phyloP scores from a whole-genome alignment of 2,329 filamentous ascomycete species.

The Alternaria sp. region DNA sequence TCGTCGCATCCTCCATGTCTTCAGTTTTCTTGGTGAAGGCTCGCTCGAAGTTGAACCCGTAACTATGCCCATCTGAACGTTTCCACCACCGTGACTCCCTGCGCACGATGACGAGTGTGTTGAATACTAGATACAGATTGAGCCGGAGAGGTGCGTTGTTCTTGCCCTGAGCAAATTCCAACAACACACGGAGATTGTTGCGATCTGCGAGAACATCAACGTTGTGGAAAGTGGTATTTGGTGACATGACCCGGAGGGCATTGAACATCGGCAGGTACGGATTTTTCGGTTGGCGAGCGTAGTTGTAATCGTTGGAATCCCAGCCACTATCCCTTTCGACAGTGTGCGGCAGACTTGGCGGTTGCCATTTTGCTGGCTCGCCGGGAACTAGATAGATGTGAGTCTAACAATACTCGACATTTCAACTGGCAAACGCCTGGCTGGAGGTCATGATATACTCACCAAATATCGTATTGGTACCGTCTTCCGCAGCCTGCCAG shows the following conservation, averaged over 20 bases:
- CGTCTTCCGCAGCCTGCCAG: conserved; percentile 29
- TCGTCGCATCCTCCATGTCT: conserved; percentile 36
- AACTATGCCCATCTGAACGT: conserved; percentile 15
- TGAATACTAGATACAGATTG: conserved; percentile 29
- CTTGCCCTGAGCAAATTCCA: conserved; percentile 36
- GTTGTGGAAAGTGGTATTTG: conserved; percentile 24
- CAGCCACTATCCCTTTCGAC: conserved; percentile 30
- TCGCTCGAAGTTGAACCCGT: conserved; percentile 37
- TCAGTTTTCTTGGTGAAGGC: conserved; percentile 26
- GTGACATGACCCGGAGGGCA: conserved; percentile 32
- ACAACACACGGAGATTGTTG: conserved; percentile 35
- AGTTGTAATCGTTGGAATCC: conserved; percentile 36
- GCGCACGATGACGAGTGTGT: conserved; percentile 36
- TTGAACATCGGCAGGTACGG: conserved; percentile 37
- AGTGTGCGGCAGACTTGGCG: conserved; percentile 21
- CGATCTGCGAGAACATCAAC: conserved; percentile 39
- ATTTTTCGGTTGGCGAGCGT: conserved; percentile 30
- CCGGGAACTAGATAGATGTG: conserved; percentile 28
- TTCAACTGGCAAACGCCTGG: background rate
- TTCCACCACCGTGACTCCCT: conserved; percentile 36
- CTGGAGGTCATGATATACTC: background rate
- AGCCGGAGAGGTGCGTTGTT: conserved; percentile 32
- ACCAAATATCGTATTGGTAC: conserved; percentile 36
- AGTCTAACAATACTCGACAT: background rate
- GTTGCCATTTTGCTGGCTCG: conserved; percentile 31